Percentiles rank a stretch among this genome's conserved stretches.
Conservation (phyloP, 345 rosid species). For the Eucalyptus decipiens region DNA sequence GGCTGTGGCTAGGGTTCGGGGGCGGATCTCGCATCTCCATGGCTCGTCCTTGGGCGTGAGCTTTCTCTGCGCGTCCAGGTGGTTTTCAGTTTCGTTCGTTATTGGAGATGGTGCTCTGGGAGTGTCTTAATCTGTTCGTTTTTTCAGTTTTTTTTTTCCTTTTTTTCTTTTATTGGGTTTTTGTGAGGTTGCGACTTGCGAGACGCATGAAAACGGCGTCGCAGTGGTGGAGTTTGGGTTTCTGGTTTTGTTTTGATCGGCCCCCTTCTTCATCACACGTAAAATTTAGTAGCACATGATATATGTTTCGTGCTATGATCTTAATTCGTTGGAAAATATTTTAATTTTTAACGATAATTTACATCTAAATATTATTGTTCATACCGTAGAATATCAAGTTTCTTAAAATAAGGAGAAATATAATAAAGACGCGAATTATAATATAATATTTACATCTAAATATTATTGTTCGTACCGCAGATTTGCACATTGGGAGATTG, state of each 20-base stretch:
- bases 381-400: background rate
- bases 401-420: background rate
- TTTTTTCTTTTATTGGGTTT: background rate
- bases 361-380: background rate
- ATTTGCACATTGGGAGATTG: no score
- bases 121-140: background rate
- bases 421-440: accelerated
- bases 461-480: no score
- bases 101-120: background rate
- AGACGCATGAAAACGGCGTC: background rate
- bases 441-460: no score
- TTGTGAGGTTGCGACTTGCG: background rate
- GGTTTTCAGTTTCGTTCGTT: background rate
- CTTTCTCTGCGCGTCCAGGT: background rate
- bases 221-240: background rate
- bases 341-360: background rate
- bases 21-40: background rate
- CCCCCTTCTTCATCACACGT: background rate
- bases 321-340: background rate
- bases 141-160: background rate
- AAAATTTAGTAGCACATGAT: background rate
- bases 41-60: background rate
- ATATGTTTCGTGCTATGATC: background rate
- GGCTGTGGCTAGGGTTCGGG: background rate
- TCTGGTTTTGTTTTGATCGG: background rate